Evolutionary conservation across 805 yeast genomes (phyloP).

Genomic region (Wickerhamomyces hampshirensis): DNA sequence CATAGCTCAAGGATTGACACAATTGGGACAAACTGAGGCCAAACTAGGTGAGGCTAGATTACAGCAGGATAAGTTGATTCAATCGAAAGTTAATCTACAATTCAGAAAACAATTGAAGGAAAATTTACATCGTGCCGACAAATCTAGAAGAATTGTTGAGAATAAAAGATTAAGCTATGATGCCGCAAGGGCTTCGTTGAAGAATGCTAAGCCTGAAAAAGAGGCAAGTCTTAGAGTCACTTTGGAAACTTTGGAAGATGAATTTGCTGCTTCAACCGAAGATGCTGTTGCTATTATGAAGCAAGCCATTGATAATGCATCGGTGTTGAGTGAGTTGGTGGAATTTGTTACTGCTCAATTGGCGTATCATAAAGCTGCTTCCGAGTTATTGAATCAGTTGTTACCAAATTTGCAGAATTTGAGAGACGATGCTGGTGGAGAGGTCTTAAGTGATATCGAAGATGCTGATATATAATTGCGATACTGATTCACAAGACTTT

Average conservation of each 20-base stretch:
- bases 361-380: conserved; percentile 73
- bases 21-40: conserved; percentile 64
- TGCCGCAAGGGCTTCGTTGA: conserved; percentile 58
- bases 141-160: conserved; percentile 69
- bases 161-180: conserved; percentile 76
- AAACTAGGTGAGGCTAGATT: conserved; percentile 79
- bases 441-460: conserved; percentile 21
- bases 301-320: conserved; percentile 67
- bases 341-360: conserved; percentile 76
- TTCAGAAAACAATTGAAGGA: conserved; percentile 57
- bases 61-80: conserved; percentile 74
- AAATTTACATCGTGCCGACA: conserved; percentile 56
- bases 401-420: conserved; percentile 59
- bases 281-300: conserved; percentile 82
- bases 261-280: conserved; percentile 84
- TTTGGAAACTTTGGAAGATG: conserved; percentile 84
- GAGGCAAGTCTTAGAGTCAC: conserved; percentile 70
- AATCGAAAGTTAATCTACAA: conserved; percentile 62
- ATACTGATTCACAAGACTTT: not conserved
- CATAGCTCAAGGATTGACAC: conserved; percentile 57
- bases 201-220: conserved; percentile 52
- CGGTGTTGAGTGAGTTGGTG: conserved; percentile 60
- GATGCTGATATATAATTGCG: conserved; percentile 17
- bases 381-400: conserved; percentile 59
- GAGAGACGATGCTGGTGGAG: conserved; percentile 44